Conservation (phyloP, 306 rosid species). For the barrel medic (Medicago truncatula) region DNA sequence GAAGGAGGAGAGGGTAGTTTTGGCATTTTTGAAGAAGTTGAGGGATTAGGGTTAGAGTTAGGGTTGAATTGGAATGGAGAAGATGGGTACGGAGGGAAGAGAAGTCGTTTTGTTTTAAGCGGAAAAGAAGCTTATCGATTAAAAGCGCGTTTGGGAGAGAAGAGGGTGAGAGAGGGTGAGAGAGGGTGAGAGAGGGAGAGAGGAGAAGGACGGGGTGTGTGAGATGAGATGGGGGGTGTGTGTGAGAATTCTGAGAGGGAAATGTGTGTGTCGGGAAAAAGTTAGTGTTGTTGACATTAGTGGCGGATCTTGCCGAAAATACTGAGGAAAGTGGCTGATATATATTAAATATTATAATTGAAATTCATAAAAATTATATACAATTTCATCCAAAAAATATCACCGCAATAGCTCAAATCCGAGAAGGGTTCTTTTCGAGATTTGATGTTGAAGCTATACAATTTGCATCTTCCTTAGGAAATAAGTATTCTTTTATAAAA, state of each 20-base stretch:
- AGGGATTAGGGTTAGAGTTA: constrained; percentile 37
- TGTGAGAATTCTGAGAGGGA: neutral
- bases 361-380: no score
- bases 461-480: no score
- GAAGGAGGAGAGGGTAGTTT: constrained; percentile 45
- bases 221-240: neutral
- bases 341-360: no score
- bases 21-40: constrained; percentile 62
- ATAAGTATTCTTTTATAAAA: no score
- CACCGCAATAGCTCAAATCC: no score
- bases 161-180: constrained; percentile 36
- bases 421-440: no score
- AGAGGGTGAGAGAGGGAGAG: constrained; percentile 32
- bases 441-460: no score
- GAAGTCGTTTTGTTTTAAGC: constrained; percentile 58
- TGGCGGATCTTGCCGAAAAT: no score
- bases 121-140: constrained; percentile 63
- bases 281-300: neutral
- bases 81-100: constrained; percentile 47
- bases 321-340: no score
- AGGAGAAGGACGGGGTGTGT: neutral
- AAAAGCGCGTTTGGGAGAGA: constrained; percentile 50
- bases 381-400: no score
- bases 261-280: neutral
- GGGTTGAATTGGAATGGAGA: constrained; percentile 47